A percentile compares a stretch with the other conserved stretches of the same genome.
These are phyloP conservation scores for Xylaria polymorpha DNA, from an alignment of 2,329 filamentous ascomycete species.

Conservation along the genomic window DNA sequence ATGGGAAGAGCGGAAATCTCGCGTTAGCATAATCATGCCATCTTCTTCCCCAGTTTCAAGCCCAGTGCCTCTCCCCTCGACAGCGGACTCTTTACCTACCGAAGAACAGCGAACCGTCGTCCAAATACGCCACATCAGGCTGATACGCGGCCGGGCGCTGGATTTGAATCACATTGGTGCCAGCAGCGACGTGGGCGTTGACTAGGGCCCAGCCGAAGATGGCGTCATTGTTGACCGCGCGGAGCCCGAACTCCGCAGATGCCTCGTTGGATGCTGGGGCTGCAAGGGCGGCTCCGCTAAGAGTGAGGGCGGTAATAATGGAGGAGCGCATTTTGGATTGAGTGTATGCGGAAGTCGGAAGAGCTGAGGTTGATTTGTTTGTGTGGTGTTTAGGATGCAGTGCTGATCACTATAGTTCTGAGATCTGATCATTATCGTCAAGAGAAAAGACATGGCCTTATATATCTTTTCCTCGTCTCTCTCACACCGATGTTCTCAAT, in stretches of 20 bases:
- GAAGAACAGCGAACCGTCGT: conserved; percentile 36
- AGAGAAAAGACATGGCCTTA: conserved; percentile 5
- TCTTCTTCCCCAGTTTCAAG: not conserved
- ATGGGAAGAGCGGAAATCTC: not conserved
- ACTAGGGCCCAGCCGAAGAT: conserved; percentile 41
- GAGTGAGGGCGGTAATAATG: conserved; percentile 32
- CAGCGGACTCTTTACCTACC: conserved; percentile 30
- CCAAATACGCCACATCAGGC: conserved; percentile 38
- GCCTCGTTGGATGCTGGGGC: conserved; percentile 24
- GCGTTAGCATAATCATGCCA: not conserved
- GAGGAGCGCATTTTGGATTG: conserved; percentile 36
- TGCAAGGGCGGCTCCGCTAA: conserved; percentile 35
- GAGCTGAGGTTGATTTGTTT: not conserved
- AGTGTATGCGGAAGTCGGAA: not conserved
- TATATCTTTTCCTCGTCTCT: conserved; percentile 6
- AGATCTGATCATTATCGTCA: not conserved
- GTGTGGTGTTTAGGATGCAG: not conserved
- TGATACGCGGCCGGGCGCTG: conserved; percentile 41
- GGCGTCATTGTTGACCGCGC: conserved; percentile 20
- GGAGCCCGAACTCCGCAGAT: conserved; percentile 39
- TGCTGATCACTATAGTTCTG: not conserved
- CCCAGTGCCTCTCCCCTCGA: too few relatives aligned
- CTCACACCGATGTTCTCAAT: not conserved
- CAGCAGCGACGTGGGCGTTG: conserved; percentile 39
- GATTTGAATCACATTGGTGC: conserved; percentile 38